Evolutionary conservation across 2,329 filamentous ascomycete genomes (phyloP).

Genomic region (Tolypocladium tundrense): DNA sequence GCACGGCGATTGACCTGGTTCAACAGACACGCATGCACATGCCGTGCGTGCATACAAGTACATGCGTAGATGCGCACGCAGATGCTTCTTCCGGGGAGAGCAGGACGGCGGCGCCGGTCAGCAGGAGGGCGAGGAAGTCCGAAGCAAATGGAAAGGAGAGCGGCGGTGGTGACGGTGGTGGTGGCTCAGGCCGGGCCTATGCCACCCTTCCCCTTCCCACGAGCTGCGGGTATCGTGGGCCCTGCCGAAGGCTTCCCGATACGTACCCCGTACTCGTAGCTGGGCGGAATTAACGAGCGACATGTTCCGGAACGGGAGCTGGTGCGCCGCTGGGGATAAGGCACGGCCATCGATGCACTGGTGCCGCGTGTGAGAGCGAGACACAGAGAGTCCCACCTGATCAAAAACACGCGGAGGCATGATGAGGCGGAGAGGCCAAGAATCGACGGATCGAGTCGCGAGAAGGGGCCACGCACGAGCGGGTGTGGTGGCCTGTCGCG

Average conservation of each 20-base stretch:
- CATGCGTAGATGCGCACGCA: neutral
- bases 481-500: neutral
- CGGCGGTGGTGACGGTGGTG: neutral
- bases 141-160: neutral
- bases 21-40: constrained; percentile 1
- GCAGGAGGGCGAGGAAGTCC: neutral
- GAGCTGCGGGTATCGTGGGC: neutral
- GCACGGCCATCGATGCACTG: neutral
- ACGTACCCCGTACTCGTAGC: neutral
- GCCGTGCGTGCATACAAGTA: neutral
- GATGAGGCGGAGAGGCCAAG: neutral
- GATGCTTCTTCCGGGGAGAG: neutral
- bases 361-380: neutral
- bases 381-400: neutral
- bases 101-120: neutral
- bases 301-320: neutral
- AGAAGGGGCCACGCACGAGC: no score
- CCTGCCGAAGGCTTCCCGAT: neutral
- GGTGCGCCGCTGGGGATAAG: neutral
- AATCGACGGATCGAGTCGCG: neutral
- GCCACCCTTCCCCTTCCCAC: neutral
- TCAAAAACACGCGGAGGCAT: neutral
- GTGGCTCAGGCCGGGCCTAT: neutral
- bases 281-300: neutral
- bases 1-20: neutral